Evolutionary conservation across 495 filamentous ascomycete species (phyloP), one percentile per base, ranked within the genome.

Genomic region (Xanthoparmelia taractica): DNA sequence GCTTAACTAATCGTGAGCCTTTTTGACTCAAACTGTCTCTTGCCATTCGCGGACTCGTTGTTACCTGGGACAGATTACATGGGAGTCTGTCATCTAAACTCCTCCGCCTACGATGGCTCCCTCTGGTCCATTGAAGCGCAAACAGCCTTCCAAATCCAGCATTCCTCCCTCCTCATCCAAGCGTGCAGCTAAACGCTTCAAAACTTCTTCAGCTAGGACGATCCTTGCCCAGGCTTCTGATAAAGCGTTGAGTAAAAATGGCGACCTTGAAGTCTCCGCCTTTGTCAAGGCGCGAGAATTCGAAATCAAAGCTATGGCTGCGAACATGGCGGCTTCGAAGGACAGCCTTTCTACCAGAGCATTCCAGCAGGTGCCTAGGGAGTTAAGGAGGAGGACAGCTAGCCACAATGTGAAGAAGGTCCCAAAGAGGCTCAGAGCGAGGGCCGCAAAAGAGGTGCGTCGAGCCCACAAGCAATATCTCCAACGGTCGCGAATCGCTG

Each of bases 331-430:
- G 61, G 81, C 81, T 56, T 86, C 88, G 36, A 93, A 86, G 69
- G 80, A 80, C 50, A 79, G 79, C 12, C 77, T 87, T 63, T 84
- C 83, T 6, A 85, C 80, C 48, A 80, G 94, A 60, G 92, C 92
- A 15, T 97, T 97, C 69, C 94, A 98, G 73, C 79, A 87, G 62
- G 88, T 98, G 18, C 94, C 94, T 1, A 83, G 90, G 64, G 84
- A 87, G 55, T 75, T 98, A 82, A 78, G 94, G 56, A 79, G 94
- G 60, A 80, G 94, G 66, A 96, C 94, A 0, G 94, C 92, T 27
- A 95, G 91, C 72, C 94, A 98, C 73, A 96, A 97, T 83, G 87
- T 88, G 50, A 96, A 95, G 75, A 82, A 85, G 59, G 87, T 98
- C n/a, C 94, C 94, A 33, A 88, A 84, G 69, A 78, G 89, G 66